Evolutionary conservation across 2,329 filamentous ascomycete species (phyloP), one percentile per base, ranked within the genome.

Genomic region (Claviceps arundinis): DNA sequence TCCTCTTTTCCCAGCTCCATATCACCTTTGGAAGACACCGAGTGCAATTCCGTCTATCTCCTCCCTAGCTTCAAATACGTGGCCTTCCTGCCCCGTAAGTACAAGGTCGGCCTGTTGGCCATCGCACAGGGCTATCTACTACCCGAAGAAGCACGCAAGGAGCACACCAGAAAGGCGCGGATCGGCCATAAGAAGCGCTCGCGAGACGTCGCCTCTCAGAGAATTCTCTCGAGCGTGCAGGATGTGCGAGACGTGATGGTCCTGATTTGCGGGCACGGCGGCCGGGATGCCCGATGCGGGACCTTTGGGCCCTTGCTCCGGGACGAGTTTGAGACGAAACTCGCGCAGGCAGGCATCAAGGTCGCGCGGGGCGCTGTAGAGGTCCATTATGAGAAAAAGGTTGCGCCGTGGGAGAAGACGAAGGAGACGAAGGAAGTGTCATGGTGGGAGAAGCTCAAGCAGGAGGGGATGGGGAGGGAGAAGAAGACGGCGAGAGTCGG

Each of bases 21-120:
- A n/a, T 70, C 70, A 2, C 66, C 66, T 37, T 67, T 72, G 26
- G 62, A 57, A 14, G 64, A 72, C 17, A 65, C 75, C 52, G 74
- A 75, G 64, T 76, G 66, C 19, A 77, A 77, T 0, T 89, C 85
- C 1, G 86, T 78, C 1, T 86, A 91, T 62, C 74, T 95, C 19
- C 79, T 95, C 37, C 90, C 90, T 2, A 82, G 80, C 64, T 95
- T 95, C 73, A 84, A 82, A 68, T 89, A 89, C 66, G 73, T 95
- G 16, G 81, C 84, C 0, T 79, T 77, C 52, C 78, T 94, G 43
- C 82, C 86, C 2, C 76, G 81, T 16, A 73, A 81, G 0, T 76
- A 74, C 0, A 74, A 77, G 54, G 71, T 81, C 55, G 73, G 73
- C 52, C 73, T 76, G 17, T 66, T 78, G 57, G 75, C 76, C 4